These are phyloP conservation scores for Hanseniaspora pseudoguilliermondii DNA, from an alignment of 805 yeast genomes.

Conservation along the genomic window DNA sequence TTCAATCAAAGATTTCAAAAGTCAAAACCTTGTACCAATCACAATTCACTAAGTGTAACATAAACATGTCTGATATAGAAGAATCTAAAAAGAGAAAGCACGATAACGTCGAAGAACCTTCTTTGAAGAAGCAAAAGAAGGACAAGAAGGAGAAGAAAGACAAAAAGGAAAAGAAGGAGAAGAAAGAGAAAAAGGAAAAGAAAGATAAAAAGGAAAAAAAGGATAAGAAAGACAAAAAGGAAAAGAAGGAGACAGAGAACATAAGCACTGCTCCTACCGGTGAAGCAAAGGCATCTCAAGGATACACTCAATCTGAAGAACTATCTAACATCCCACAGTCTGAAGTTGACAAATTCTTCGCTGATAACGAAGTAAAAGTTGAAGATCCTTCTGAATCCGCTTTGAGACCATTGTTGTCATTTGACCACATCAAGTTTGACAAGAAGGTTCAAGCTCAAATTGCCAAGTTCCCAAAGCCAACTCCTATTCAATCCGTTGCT, in stretches of 20 bases:
- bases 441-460: conserved; percentile 47
- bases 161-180: conserved; percentile 23
- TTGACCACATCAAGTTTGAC: conserved; percentile 47
- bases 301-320: conserved; percentile 31
- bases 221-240: conserved; percentile 23
- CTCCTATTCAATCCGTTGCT: conserved; percentile 87
- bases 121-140: conserved; percentile 25
- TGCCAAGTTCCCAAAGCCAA: conserved; percentile 71
- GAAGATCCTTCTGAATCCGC: conserved; percentile 49
- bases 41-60: not conserved
- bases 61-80: conserved; percentile 26
- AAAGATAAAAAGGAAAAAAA: conserved; percentile 22
- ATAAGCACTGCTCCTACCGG: conserved; percentile 7
- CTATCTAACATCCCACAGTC: conserved; percentile 35
- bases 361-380: conserved; percentile 62
- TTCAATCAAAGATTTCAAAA: not conserved
- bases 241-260: conserved; percentile 30
- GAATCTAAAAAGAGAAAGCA: conserved; percentile 31
- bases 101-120: conserved; percentile 24
- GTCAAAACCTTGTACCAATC: not conserved
- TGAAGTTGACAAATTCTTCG: conserved; percentile 50
- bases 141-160: conserved; percentile 27
- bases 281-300: conserved; percentile 13
- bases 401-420: conserved; percentile 57
- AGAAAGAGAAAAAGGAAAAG: conserved; percentile 25